phyloP scores from a whole-genome alignment of 495 filamentous ascomycete genomes.

The Penicilliopsis zonata region DNA sequence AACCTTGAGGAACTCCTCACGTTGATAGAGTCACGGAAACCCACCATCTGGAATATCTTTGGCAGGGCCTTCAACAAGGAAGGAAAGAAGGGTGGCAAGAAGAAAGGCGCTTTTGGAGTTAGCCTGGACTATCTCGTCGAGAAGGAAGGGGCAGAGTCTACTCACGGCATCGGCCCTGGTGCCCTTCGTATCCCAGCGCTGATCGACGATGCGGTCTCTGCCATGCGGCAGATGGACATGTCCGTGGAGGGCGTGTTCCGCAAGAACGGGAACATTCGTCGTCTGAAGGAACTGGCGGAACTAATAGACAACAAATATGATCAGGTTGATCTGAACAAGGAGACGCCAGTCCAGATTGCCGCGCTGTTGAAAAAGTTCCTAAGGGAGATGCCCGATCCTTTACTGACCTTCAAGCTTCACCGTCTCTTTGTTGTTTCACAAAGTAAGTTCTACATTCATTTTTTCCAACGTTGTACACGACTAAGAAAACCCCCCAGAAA shows the following conservation, averaged over 20 bases:
- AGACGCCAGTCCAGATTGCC: constrained; percentile 85
- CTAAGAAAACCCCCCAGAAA: constrained; percentile 43
- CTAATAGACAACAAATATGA: constrained; percentile 76
- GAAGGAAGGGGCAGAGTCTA: constrained; percentile 88
- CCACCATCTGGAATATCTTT: constrained; percentile 95
- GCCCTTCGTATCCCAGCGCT: constrained; percentile 77
- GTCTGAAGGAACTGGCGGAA: constrained; percentile 72
- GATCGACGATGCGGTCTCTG: constrained; percentile 81
- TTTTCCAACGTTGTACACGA: neutral
- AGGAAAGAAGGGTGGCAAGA: constrained; percentile 64
- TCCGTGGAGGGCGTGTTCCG: constrained; percentile 97
- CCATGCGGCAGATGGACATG: constrained; percentile 98
- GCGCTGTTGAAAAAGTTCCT: constrained; percentile 94
- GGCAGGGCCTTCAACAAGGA: constrained; percentile 89
- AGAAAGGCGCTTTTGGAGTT: constrained; percentile 90
- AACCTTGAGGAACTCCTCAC: constrained; percentile 88
- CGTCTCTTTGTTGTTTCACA: constrained; percentile 80
- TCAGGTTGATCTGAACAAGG: constrained; percentile 67
- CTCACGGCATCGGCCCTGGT: constrained; percentile 87
- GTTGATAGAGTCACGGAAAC: constrained; percentile 85
- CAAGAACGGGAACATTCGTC: constrained; percentile 96
- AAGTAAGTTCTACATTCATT: constrained; percentile 37
- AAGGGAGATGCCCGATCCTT: constrained; percentile 84
- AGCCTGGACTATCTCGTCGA: constrained; percentile 74
- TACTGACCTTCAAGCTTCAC: constrained; percentile 92